phyloP scores from a whole-genome alignment of 75 land plant genomes.

The Selaginella tamariscina region DNA sequence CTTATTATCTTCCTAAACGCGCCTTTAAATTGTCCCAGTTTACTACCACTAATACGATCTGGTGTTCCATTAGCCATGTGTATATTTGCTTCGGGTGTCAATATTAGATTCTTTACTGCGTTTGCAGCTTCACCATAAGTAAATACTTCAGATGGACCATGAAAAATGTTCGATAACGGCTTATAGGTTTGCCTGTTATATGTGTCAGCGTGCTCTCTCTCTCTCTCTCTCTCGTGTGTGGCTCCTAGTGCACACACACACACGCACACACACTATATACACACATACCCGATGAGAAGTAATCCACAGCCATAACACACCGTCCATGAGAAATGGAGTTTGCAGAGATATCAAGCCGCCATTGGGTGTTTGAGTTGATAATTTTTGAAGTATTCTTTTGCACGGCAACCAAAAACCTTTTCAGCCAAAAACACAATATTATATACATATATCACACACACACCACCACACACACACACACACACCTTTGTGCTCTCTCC shows the following conservation, averaged over 20 bases:
- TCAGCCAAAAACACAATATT: not conserved
- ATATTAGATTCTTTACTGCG: slow-evolving; percentile 19
- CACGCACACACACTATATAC: no score
- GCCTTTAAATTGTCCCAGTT: slow-evolving; percentile 22
- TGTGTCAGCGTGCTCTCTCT: no score
- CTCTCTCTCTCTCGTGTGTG: no score
- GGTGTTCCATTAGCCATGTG: slow-evolving; percentile 21
- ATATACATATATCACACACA: no score
- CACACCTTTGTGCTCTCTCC: slow-evolving; percentile 33
- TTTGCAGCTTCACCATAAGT: slow-evolving; percentile 22
- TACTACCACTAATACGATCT: slow-evolving; percentile 24
- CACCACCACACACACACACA: no score
- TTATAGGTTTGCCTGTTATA: no score
- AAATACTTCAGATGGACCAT: not conserved
- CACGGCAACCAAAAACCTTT: slow-evolving; percentile 30
- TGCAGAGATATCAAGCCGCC: slow-evolving; percentile 33
- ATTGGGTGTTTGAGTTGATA: slow-evolving; percentile 14
- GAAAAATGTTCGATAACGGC: no score
- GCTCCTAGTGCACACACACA: no score
- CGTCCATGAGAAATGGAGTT: slow-evolving; percentile 32
- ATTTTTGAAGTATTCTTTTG: slow-evolving; percentile 13
- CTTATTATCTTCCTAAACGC: slow-evolving; percentile 15
- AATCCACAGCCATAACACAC: slow-evolving; percentile 26
- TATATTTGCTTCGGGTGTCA: slow-evolving; percentile 7
- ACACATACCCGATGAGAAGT: slow-evolving; percentile 24